Conservation (phyloP, 768 basidiomycete genomes). For the Tylopilus rubrobrunneus region DNA sequence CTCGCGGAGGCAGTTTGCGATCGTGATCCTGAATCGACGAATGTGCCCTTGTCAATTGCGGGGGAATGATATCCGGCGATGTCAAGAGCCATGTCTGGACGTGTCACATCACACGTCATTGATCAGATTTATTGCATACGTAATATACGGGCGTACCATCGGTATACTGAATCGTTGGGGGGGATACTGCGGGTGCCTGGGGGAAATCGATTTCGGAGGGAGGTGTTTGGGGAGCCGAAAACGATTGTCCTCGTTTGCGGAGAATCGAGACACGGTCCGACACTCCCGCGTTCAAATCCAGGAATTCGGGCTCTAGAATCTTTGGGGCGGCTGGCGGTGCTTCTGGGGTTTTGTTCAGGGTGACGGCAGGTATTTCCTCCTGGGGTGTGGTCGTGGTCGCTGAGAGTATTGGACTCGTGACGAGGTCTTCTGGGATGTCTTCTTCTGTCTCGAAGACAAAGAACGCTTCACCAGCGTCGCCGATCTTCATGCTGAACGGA, state of each 20-base stretch:
- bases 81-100: slow-evolving; percentile 73
- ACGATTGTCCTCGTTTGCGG: slow-evolving; percentile 24
- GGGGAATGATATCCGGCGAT: slow-evolving; percentile 71
- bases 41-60: not conserved
- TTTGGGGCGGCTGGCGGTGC: slow-evolving; percentile 8
- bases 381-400: slow-evolving; percentile 41
- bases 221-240: slow-evolving; percentile 30
- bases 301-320: slow-evolving; percentile 68
- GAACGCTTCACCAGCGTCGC: slow-evolving; percentile 98
- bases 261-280: slow-evolving; percentile 12
- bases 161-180: slow-evolving; percentile 60
- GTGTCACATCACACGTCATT: slow-evolving; percentile 4
- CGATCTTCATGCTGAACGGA: slow-evolving; percentile 97
- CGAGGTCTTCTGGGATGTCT: slow-evolving; percentile 88
- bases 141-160: slow-evolving; percentile 38
- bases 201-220: slow-evolving; percentile 42
- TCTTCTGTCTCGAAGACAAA: slow-evolving; percentile 97
- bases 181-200: slow-evolving; percentile 38
- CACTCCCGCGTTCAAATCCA: slow-evolving; percentile 67
- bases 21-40: slow-evolving; percentile 5
- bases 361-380: slow-evolving; percentile 28
- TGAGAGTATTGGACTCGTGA: slow-evolving; percentile 86
- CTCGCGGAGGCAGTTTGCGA: slow-evolving; percentile 7
- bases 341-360: slow-evolving; percentile 16
- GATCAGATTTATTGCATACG: not conserved